Conservation (phyloP, 2,329 filamentous ascomycete species). For the Sporothrix humicola region DNA sequence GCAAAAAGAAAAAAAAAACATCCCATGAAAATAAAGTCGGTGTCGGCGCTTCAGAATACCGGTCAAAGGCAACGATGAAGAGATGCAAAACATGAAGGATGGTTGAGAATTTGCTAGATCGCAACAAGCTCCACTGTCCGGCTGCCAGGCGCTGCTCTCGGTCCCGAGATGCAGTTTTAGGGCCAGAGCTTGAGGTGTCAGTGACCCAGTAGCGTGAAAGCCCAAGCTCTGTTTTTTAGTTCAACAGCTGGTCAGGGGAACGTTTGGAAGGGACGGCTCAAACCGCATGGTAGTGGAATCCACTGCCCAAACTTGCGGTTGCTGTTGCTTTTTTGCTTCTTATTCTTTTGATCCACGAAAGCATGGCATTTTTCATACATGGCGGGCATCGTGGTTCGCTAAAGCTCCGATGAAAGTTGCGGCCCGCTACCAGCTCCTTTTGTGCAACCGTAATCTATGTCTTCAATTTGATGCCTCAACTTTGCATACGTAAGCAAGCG, state of each 20-base stretch:
- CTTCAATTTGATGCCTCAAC: background rate
- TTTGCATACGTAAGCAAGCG: background rate
- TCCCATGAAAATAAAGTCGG: background rate
- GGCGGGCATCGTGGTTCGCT: background rate
- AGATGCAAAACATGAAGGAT: background rate
- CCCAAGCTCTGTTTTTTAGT: background rate
- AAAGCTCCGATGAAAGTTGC: background rate
- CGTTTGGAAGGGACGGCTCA: too few relatives aligned
- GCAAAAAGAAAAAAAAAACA: background rate
- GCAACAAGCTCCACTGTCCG: background rate
- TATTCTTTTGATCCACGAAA: background rate
- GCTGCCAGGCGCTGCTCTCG: background rate
- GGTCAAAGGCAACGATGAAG: background rate
- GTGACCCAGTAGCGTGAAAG: background rate
- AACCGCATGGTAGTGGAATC: background rate
- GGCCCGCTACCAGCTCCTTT: background rate
- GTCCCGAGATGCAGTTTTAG: constrained; percentile 5
- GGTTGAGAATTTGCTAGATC: background rate
- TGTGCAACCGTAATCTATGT: background rate
- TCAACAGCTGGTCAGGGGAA: background rate
- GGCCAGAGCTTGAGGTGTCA: background rate
- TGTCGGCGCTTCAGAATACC: background rate
- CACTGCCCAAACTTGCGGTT: too few relatives aligned
- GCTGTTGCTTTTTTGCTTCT: background rate
- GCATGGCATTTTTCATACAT: background rate